These are phyloP conservation scores for Metroxylon sagu DNA, from an alignment of 176 grass and related monocot genomes.

Conservation along the genomic window DNA sequence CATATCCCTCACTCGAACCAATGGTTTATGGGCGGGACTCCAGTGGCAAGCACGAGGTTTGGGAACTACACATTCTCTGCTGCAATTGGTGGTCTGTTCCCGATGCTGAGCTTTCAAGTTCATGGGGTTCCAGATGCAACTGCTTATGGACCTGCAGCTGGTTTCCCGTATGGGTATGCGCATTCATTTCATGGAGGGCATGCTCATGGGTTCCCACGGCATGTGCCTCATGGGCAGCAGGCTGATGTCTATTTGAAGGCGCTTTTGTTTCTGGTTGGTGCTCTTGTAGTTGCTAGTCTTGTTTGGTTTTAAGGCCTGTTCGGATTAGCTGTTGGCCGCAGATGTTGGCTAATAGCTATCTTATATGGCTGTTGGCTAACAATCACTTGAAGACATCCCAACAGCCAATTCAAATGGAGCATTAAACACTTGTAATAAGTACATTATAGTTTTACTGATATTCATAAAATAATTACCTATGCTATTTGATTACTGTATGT, in stretches of 20 bases:
- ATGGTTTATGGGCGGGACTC: conserved; percentile 53
- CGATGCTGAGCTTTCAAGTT: conserved; percentile 84
- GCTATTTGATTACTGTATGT: too few species aligned
- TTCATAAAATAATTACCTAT: too few species aligned
- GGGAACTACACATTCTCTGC: conserved; percentile 77
- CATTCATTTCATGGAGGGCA: conserved; percentile 61
- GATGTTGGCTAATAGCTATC: too few species aligned
- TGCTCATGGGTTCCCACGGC: conserved; percentile 35
- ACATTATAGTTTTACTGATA: too few species aligned
- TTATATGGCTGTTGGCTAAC: too few species aligned
- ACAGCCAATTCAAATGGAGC: too few species aligned
- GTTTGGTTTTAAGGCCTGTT: conserved; percentile 38
- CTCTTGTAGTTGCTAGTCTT: conserved; percentile 70
- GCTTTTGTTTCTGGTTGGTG: conserved; percentile 50
- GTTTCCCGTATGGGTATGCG: conserved; percentile 72
- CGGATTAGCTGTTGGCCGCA: too few species aligned
- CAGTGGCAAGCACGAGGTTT: conserved; percentile 33
- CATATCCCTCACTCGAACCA: conserved; percentile 38
- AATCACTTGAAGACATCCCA: too few species aligned
- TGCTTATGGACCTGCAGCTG: conserved; percentile 52
- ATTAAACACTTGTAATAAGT: too few species aligned
- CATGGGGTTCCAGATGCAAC: conserved; percentile 59
- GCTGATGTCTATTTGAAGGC: conserved; percentile 69
- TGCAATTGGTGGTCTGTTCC: conserved; percentile 71
- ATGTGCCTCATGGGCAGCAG: conserved; percentile 53